Evolutionary conservation across 2,329 filamentous ascomycete species (phyloP), one percentile per base, ranked within the genome.

Genomic region (Colletotrichum viniferum): DNA sequence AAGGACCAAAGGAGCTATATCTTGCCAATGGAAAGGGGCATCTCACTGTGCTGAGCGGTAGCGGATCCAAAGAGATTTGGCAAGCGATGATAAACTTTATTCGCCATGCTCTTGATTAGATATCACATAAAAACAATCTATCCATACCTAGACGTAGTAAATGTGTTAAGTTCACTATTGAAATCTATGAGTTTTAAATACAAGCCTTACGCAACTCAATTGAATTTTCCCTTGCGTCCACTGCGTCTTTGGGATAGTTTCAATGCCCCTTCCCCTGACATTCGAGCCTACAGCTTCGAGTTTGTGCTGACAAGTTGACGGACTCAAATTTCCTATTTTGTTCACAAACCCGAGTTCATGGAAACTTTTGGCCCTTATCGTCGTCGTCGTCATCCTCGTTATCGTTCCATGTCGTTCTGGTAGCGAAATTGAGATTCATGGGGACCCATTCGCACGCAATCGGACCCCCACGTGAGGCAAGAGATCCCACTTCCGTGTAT

Each of bases 21-120:
- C 18, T 76, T 26, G 76, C 74, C 3, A 30, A 38, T n/a, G 73
- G 76, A 24, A 79, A 77, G 21, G 76, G 78, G 10, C 78, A 79
- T 71, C 34, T 78, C 55, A 65, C 77, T 66, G 65, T 79, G 61
- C 64, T 79, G 14, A 77, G 71, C 36, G 71, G 67, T 21, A 21
- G 14, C n/a, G 52, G 52, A 9, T 56, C 52, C n/a, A 56, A 56
- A 26, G 52, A 56, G 8, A 56, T 56, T 26, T 56, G 52, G 52
- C 52, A 56, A 26, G 21, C 52, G 24, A 56, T 56, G 52, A 14
- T 56, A 16, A 2, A 56, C 1, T 56, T 56, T 4, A 56, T 56
- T 56, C 3, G 4, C 12, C 21, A 13, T 24, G n/a, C 52, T 1
- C n/a, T 56, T 26, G 52, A 56, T 14, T 56, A 56, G 21, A 9